Percentiles rank a stretch among this genome's conserved stretches.
Conservation (phyloP, 2,329 filamentous ascomycete species). For the Diplodia scrobiculata region DNA sequence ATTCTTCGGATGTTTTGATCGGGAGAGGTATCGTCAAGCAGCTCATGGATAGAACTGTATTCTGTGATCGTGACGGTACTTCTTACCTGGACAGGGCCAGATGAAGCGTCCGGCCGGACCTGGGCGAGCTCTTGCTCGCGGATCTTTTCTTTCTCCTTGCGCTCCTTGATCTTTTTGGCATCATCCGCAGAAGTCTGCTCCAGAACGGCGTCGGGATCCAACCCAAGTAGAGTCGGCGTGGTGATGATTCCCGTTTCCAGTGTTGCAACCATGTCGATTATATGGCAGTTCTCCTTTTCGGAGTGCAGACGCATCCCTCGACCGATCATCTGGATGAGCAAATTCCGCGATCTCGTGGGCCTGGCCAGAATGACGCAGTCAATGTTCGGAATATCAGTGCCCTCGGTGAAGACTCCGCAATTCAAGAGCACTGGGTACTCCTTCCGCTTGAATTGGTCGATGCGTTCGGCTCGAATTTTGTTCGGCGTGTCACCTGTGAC, state of each 20-base stretch:
- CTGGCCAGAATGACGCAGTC: slow-evolving; percentile 88
- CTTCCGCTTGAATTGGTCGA: slow-evolving; percentile 74
- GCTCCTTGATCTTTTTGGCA: slow-evolving; percentile 59
- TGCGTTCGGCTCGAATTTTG: slow-evolving; percentile 65
- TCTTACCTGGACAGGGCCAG: slow-evolving; percentile 54
- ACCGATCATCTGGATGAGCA: slow-evolving; percentile 97
- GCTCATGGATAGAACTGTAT: slow-evolving; percentile 87
- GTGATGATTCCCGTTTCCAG: slow-evolving; percentile 83
- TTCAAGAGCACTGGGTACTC: slow-evolving; percentile 89
- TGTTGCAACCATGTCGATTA: slow-evolving; percentile 94
- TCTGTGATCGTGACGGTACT: slow-evolving; percentile 75
- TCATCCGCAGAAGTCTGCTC: slow-evolving; percentile 65
- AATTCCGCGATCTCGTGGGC: slow-evolving; percentile 87
- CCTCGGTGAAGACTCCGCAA: slow-evolving; percentile 95
- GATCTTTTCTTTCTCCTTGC: slow-evolving; percentile 47
- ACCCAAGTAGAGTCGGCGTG: slow-evolving; percentile 86
- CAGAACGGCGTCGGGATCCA: slow-evolving; percentile 79
- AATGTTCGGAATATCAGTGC: slow-evolving; percentile 95
- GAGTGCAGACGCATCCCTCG: slow-evolving; percentile 82
- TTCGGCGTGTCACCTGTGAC: slow-evolving; percentile 81
- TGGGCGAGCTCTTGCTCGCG: slow-evolving; percentile 59
- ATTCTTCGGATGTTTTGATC: slow-evolving; percentile 77
- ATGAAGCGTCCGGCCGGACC: slow-evolving; percentile 62
- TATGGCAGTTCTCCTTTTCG: slow-evolving; percentile 83
- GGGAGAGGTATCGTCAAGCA: slow-evolving; percentile 77